A percentile compares a stretch with the other conserved stretches of the same genome.
phyloP scores from a whole-genome alignment of 2,329 filamentous ascomycete genomes.

The Pyrenophora teres region DNA sequence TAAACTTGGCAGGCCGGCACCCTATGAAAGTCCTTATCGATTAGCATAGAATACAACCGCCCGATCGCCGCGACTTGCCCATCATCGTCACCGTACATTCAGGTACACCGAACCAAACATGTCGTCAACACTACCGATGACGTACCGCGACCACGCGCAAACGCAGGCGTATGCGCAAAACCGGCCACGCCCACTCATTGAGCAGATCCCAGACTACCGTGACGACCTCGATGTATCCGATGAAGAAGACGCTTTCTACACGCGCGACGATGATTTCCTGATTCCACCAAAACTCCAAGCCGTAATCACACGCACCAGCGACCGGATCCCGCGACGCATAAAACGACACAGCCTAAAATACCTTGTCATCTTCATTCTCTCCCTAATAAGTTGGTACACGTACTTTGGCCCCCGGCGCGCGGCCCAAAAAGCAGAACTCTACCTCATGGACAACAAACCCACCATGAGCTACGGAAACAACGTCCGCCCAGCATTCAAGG shows the following conservation, averaged over 20 bases:
- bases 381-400: conserved; percentile 44
- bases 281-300: conserved; percentile 41
- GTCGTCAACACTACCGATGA: conserved; percentile 19
- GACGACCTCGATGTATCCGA: conserved; percentile 45
- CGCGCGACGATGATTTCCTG: conserved; percentile 41
- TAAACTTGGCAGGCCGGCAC: too few species aligned
- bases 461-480: conserved; percentile 53
- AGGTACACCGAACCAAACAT: too few species aligned
- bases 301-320: conserved; percentile 29
- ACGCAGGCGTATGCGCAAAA: conserved; percentile 15
- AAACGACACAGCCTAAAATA: conserved; percentile 44
- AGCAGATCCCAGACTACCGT: conserved; percentile 34
- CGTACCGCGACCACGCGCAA: conserved; percentile 28
- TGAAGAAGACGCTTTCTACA: conserved; percentile 46
- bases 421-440: conserved; percentile 41
- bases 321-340: conserved; percentile 41
- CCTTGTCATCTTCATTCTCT: conserved; percentile 32
- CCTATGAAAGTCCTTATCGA: too few species aligned
- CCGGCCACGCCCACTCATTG: conserved; percentile 34
- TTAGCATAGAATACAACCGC: too few species aligned
- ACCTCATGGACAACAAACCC: conserved; percentile 40
- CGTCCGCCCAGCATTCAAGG: conserved; percentile 53
- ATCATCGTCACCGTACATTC: too few species aligned
- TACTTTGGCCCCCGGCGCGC: conserved; percentile 46
- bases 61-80: too few species aligned